Evolutionary conservation across 1,139 yeast species (phyloP), one percentile per base, ranked within the genome.

Genomic region (Candida tunisiensis): DNA sequence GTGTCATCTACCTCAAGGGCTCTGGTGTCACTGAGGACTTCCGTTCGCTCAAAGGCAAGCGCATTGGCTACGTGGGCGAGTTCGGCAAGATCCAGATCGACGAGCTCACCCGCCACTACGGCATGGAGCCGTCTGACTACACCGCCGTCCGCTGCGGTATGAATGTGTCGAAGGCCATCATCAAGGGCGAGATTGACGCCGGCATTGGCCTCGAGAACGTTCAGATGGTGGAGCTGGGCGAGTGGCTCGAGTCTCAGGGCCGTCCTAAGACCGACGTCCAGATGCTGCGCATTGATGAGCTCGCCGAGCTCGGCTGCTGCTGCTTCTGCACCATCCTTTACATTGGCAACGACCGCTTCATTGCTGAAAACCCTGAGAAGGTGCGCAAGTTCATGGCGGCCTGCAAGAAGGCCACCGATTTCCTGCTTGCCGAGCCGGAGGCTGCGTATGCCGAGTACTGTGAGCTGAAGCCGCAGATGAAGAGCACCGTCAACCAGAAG

Each of bases 141-240:
- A 64, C 69, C 29, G 69, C 72, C n/a, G 68, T 66, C 27, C 56
- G 72, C 44, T 65, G 71, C 39, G 72, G 73, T 28, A 66, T 66
- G 73, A 66, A 66, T 39, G 71, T 66, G 27, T 69, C 72, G 32
- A 64, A 63, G 40, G 59, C 58, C 39, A 65, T 66, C 38, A 60
- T 66, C 31, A 68, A 64, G 32, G 72, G 70, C 21, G 53, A 57
- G 35, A 64, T 66, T 30, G 69, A 66, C 43, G 71, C 71, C 30
- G 72, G 72, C 31, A 60, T 65, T 41, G 72, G 73, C 37, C 62
- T 66, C 34, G 73, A 66, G 43, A 65, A 70, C 45, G 63, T 66
- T 42, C 72, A 66, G 45, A 70, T 63, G 46, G 72, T 66, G 24
- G 69, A 66, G 42, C 54, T 66, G 41, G 72, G 65, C 42, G 69